phyloP scores from a whole-genome alignment of 2,329 filamentous ascomycete genomes.

The Thielaviopsis populi region DNA sequence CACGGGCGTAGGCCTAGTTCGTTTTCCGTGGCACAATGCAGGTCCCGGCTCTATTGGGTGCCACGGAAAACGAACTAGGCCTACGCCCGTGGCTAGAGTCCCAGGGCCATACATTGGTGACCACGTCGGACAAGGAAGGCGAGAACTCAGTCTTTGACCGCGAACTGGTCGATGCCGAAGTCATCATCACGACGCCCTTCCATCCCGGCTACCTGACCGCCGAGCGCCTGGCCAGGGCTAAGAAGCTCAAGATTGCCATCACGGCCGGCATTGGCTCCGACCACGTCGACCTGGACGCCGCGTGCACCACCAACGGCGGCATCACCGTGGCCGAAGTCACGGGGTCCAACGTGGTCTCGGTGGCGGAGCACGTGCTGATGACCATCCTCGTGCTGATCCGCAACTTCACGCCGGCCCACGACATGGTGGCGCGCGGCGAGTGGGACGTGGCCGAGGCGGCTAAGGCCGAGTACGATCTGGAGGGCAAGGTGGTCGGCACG shows the following conservation, averaged over 20 bases:
- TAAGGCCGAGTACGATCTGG: slow-evolving; percentile 97
- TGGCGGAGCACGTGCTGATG: slow-evolving; percentile 98
- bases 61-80: slow-evolving; percentile 96
- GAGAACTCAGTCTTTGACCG: slow-evolving; percentile 86
- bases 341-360: slow-evolving; percentile 94
- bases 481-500: slow-evolving; percentile 94
- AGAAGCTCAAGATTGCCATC: slow-evolving; percentile 95
- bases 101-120: slow-evolving; percentile 89
- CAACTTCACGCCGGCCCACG: slow-evolving; percentile 97
- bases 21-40: too few relatives aligned
- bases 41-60: slow-evolving; percentile 74
- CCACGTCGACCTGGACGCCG: slow-evolving; percentile 91
- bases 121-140: slow-evolving; percentile 94
- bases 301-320: slow-evolving; percentile 96
- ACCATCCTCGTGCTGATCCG: slow-evolving; percentile 90
- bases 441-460: slow-evolving; percentile 94
- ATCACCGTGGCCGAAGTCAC: slow-evolving; percentile 96
- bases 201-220: slow-evolving; percentile 95
- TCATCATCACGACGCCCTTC: slow-evolving; percentile 99
- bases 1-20: too few relatives aligned
- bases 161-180: slow-evolving; percentile 89
- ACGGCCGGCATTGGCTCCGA: slow-evolving; percentile 97
- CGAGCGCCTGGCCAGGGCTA: slow-evolving; percentile 90
- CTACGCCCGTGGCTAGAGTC: slow-evolving; percentile 96
- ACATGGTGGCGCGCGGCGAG: slow-evolving; percentile 74